Evolutionary conservation across 257 asterid species (phyloP), one percentile per base, ranked within the genome.

Genomic region (Galeopsis tetrahit): DNA sequence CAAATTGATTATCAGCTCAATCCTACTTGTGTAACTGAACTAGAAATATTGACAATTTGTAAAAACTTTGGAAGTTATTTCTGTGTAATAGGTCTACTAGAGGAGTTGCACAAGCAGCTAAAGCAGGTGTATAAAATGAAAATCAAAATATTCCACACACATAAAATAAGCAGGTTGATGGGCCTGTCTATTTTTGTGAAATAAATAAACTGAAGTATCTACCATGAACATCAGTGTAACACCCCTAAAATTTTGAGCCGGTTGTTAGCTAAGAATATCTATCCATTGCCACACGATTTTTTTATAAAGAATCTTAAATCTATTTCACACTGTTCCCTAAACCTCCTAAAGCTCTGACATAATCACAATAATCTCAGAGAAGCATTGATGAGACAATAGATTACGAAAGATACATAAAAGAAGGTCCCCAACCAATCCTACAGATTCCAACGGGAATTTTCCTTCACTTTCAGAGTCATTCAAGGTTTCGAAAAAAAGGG

Each of bases 1-100:
- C 10, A 75, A 75, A 77, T 62, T 62, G 55, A 35, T 64, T 70
- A 69, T 15, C 62, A 72, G 73, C 52, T 11, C 10, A 52, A 53
- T 60, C 63, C 60, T 34, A 51, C 42, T 58, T 42, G 49, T 15
- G 42, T 33, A 68, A 57, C 10, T 65, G 15, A 51, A 71, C 17
- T 11, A 36, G 21, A 74, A n/a, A 69, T 31, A 14, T n/a, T 5
- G 11, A n/a, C 36, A 46, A 44, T 51, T 46, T 61, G 35, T 40
- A 32, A 39, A 53, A 38, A 5, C 33, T 10, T 68, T 57, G 7
- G 70, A 10, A 40, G 5, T 34, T 55, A 6, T 49, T 49, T 58
- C 73, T 7, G 51, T 14, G 14, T 8, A 33, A 21, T 15, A 38
- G 15, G 44, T 10, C n/a, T n/a, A 17, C 32, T 31, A 4, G 17